phyloP scores from a whole-genome alignment of 2,329 filamentous ascomycete species.

The Aspergillus cejpii region DNA sequence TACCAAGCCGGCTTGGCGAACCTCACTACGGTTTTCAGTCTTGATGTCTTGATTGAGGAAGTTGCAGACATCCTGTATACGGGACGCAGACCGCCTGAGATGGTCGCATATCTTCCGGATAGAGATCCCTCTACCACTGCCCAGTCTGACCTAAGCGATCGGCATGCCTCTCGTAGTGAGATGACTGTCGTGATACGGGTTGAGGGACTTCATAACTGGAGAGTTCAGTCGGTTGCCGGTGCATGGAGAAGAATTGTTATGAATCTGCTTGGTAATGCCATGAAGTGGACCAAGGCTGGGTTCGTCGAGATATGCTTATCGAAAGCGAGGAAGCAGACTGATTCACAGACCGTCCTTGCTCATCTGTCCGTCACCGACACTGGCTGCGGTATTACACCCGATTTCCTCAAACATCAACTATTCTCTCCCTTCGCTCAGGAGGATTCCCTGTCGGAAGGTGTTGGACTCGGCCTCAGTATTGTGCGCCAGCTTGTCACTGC shows the following conservation, averaged over 20 bases:
- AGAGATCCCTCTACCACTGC: not conserved
- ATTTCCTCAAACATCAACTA: constrained; percentile 52
- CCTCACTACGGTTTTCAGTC: constrained; percentile 20
- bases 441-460: constrained; percentile 50
- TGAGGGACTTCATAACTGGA: constrained; percentile 19
- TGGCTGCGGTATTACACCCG: constrained; percentile 54
- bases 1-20: constrained; percentile 11
- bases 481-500: constrained; percentile 52
- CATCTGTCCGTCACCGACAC: constrained; percentile 51
- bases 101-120: not conserved
- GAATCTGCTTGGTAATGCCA: constrained; percentile 29
- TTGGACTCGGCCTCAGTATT: constrained; percentile 57
- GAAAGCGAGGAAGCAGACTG: constrained; percentile 5
- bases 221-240: constrained; percentile 17
- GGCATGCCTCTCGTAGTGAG: not conserved
- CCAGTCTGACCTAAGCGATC: not conserved
- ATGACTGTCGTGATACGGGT: constrained; percentile 16
- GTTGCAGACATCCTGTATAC: constrained; percentile 21
- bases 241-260: constrained; percentile 27
- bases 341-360: constrained; percentile 12
- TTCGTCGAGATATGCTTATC: constrained; percentile 20
- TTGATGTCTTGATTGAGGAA: constrained; percentile 23
- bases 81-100: constrained; percentile 12
- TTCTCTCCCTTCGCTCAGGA: constrained; percentile 60
- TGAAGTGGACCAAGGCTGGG: constrained; percentile 27